Conservation (phyloP, 768 basidiomycete species). For the Suillus occidentalis region DNA sequence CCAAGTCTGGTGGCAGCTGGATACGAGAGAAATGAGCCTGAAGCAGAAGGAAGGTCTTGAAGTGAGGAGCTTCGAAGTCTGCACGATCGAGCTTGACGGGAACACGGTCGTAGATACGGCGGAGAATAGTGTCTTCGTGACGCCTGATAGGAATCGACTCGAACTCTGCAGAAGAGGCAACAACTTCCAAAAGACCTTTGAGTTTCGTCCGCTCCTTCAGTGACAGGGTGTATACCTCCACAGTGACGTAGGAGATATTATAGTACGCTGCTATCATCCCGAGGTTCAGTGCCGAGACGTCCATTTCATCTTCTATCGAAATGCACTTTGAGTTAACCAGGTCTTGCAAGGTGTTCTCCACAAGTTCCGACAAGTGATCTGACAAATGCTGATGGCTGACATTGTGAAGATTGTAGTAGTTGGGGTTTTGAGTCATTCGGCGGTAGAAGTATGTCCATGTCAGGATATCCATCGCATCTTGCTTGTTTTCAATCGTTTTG, state of each 20-base stretch:
- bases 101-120: slow-evolving; percentile 92
- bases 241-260: slow-evolving; percentile 93
- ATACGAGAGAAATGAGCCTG: slow-evolving; percentile 97
- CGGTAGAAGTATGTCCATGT: slow-evolving; percentile 99
- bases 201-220: slow-evolving; percentile 96
- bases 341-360: slow-evolving; percentile 90
- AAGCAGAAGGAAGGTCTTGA: slow-evolving; percentile 96
- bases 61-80: slow-evolving; percentile 93
- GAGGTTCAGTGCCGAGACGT: slow-evolving; percentile 85
- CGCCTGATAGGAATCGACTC: slow-evolving; percentile 93
- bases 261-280: slow-evolving; percentile 99
- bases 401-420: slow-evolving; percentile 92
- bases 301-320: slow-evolving; percentile 93
- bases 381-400: slow-evolving; percentile 95
- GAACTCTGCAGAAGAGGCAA: slow-evolving; percentile 96
- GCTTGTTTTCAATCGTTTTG: slow-evolving; percentile 99
- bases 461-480: slow-evolving; percentile 96
- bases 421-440: slow-evolving; percentile 96
- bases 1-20: slow-evolving; percentile 89
- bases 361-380: slow-evolving; percentile 93
- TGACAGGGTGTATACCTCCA: slow-evolving; percentile 95
- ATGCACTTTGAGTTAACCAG: slow-evolving; percentile 96
- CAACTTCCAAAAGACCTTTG: slow-evolving; percentile 94
- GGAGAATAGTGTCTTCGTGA: slow-evolving; percentile 83
- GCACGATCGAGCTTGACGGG: slow-evolving; percentile 86